Conservation (phyloP, 257 asterid genomes). For the Nyctanthes arbortristis region DNA sequence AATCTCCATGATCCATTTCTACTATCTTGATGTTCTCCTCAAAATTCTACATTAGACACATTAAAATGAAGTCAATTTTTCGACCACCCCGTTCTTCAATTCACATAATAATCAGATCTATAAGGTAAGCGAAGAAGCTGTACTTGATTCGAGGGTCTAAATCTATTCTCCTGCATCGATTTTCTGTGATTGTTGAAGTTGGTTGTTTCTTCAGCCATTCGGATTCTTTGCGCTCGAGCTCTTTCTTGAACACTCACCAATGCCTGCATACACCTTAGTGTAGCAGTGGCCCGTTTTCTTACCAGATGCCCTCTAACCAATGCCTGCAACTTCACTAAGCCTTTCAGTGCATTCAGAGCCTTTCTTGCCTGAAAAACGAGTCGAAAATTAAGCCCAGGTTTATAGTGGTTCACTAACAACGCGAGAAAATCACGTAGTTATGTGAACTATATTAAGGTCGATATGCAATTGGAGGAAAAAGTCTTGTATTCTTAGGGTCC, state of each 20-base stretch:
- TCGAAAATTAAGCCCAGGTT: not conserved
- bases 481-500: no score
- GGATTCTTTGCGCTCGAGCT: conserved; percentile 74
- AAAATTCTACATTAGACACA: conserved; percentile 42
- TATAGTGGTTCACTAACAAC: not conserved
- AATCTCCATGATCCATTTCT: conserved; percentile 80
- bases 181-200: conserved; percentile 49
- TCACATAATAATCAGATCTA: not conserved
- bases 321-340: conserved; percentile 91
- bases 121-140: not conserved
- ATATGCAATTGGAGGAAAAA: no score
- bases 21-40: conserved; percentile 94
- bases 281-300: conserved; percentile 82
- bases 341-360: conserved; percentile 93
- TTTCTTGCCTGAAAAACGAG: conserved; percentile 64
- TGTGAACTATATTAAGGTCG: no score
- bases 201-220: conserved; percentile 55
- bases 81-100: not conserved
- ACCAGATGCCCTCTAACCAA: conserved; percentile 91
- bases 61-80: not conserved
- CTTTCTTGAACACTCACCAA: conserved; percentile 73
- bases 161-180: conserved; percentile 58
- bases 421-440: no score
- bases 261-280: conserved; percentile 93
- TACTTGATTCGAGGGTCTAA: conserved; percentile 56